These are phyloP conservation scores for Yarrowia deformans DNA, from an alignment of 805 yeast species.

Conservation along the genomic window DNA sequence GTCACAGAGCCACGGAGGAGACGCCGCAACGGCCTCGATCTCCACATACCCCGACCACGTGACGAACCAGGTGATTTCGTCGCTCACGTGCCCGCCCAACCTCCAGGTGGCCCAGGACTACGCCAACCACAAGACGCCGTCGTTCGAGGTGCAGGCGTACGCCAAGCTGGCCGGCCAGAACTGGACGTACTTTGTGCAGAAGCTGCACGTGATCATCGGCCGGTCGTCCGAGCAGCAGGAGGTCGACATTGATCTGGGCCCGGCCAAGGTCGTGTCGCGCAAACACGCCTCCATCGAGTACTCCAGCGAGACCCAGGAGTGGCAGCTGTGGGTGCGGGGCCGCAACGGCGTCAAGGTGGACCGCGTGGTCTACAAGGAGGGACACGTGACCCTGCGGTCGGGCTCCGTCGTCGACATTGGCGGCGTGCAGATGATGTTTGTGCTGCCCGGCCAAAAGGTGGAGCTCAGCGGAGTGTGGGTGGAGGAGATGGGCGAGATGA, in stretches of 20 bases:
- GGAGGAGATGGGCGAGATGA: neutral
- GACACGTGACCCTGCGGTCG: slow-evolving; percentile 63
- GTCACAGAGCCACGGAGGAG: neutral
- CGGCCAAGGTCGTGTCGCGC: slow-evolving; percentile 95
- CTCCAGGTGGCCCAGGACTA: slow-evolving; percentile 77
- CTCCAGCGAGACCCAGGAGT: slow-evolving; percentile 72
- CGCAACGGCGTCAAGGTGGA: slow-evolving; percentile 94
- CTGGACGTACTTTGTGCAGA: slow-evolving; percentile 94
- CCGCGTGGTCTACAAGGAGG: slow-evolving; percentile 58
- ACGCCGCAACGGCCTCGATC: neutral
- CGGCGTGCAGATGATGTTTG: slow-evolving; percentile 99
- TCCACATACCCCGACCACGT: slow-evolving; percentile 55
- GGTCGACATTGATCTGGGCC: slow-evolving; percentile 90
- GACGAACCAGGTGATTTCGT: slow-evolving; percentile 75
- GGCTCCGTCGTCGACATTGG: slow-evolving; percentile 96
- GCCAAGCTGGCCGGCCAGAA: slow-evolving; percentile 91
- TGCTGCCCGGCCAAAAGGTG: slow-evolving; percentile 78
- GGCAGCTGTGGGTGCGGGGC: slow-evolving; percentile 87
- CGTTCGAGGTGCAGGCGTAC: slow-evolving; percentile 83
- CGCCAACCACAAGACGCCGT: slow-evolving; percentile 71
- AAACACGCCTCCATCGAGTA: slow-evolving; percentile 86
- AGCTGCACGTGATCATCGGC: slow-evolving; percentile 80
- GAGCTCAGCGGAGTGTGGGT: slow-evolving; percentile 24
- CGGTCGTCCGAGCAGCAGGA: slow-evolving; percentile 53
- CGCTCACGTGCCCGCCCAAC: slow-evolving; percentile 73